Conservation (phyloP, 768 basidiomycete genomes). For the Tylopilus cervinicoccineus region DNA sequence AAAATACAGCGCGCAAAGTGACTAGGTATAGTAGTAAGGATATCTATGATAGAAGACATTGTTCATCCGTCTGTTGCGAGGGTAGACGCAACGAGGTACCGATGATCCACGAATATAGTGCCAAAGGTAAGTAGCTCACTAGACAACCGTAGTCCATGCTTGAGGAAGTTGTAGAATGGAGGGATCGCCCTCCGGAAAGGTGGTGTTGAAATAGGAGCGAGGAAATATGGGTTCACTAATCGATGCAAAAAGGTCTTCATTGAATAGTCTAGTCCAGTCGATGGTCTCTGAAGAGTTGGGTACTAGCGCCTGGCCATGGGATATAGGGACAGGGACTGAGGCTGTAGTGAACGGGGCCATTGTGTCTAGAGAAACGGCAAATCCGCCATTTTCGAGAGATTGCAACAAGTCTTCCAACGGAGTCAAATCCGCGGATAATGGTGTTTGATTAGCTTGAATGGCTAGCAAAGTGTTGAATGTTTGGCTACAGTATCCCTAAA, state of each 20-base stretch:
- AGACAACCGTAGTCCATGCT: neutral
- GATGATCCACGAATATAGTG: too few relatives aligned
- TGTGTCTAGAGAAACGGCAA: neutral
- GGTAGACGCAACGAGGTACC: too few relatives aligned
- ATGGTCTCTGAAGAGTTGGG: constrained; percentile 1
- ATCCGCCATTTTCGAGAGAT: constrained; percentile 1
- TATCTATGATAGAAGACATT: too few relatives aligned
- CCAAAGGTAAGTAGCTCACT: too few relatives aligned
- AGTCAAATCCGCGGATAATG: neutral
- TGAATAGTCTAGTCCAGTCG: constrained; percentile 12
- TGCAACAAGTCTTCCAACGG: constrained; percentile 6
- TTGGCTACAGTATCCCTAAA: neutral
- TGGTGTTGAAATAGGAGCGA: neutral
- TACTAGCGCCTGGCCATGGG: neutral
- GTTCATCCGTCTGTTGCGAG: too few relatives aligned
- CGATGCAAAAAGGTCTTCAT: neutral
- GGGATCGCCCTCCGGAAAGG: constrained; percentile 5
- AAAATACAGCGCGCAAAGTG: too few relatives aligned
- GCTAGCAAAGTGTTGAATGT: neutral
- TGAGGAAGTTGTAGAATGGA: constrained; percentile 8
- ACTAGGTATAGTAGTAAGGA: too few relatives aligned
- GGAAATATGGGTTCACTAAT: neutral
- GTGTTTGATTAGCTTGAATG: neutral
- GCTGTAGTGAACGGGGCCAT: neutral
- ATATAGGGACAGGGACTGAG: neutral